A percentile compares a stretch with the other conserved stretches of the same genome.
These are phyloP conservation scores for Hirschioporus abietinus DNA, from an alignment of 768 basidiomycete genomes.

Conservation along the genomic window DNA sequence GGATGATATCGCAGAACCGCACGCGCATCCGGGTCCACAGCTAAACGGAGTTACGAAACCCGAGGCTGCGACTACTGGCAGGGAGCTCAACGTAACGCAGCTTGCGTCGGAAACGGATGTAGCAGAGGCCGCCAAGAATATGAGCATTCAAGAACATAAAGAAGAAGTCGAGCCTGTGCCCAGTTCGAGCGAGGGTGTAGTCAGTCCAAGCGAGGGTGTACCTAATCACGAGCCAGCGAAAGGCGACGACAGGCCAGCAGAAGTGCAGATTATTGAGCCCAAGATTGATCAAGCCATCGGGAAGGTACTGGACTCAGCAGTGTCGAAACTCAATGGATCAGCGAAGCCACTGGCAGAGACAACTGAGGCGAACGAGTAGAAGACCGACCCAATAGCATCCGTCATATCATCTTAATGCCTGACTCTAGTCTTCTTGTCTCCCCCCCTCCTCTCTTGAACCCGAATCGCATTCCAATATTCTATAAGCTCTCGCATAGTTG, in stretches of 20 bases:
- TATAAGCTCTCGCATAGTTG: no score
- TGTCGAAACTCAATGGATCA: not conserved
- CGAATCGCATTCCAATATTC: no score
- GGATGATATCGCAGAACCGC: not conserved
- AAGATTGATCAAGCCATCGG: not conserved
- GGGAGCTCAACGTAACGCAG: not conserved
- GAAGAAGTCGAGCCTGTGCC: not conserved
- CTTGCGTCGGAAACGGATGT: not conserved
- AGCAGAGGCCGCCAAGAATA: not conserved
- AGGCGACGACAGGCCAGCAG: not conserved
- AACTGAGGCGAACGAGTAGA: no score
- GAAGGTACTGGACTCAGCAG: not conserved
- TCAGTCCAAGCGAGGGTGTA: not conserved
- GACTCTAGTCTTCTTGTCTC: not conserved
- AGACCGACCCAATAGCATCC: no score
- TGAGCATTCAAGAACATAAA: not conserved
- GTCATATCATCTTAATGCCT: not conserved
- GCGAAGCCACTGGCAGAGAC: not conserved
- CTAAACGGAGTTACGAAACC: not conserved
- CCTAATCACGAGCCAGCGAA: not conserved
- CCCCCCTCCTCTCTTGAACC: no score
- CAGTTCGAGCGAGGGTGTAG: not conserved
- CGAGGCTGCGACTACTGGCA: not conserved
- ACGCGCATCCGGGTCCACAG: not conserved
- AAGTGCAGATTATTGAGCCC: not conserved